Conservation (phyloP, 2,329 filamentous ascomycete genomes). For the Aureobasidium sp. region DNA sequence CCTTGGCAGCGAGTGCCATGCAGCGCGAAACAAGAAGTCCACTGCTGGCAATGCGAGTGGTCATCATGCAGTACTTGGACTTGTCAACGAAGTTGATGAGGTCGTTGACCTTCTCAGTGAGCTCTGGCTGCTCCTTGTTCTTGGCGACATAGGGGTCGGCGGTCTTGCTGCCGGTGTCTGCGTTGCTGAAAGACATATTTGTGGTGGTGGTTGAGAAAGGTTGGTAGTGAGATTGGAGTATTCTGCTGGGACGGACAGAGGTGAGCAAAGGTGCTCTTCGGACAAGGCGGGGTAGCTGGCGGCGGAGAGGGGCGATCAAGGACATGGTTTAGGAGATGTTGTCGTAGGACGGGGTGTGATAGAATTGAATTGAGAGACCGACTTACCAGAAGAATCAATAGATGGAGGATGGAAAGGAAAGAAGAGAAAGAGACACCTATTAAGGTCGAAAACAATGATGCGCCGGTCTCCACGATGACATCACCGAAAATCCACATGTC, state of each 20-base stretch:
- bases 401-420: slow-evolving; percentile 3
- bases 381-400: slow-evolving; percentile 5
- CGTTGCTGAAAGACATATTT: slow-evolving; percentile 46
- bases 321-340: slow-evolving; percentile 8
- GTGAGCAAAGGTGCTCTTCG: slow-evolving; percentile 11
- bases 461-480: neutral
- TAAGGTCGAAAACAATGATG: slow-evolving; percentile 13
- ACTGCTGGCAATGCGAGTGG: slow-evolving; percentile 58
- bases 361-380: neutral
- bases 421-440: slow-evolving; percentile 8
- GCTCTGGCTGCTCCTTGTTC: slow-evolving; percentile 61
- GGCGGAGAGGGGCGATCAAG: slow-evolving; percentile 14
- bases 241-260: slow-evolving; percentile 1
- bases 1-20: slow-evolving; percentile 80
- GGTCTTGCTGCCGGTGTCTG: slow-evolving; percentile 52
- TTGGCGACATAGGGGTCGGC: slow-evolving; percentile 74
- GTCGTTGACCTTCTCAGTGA: slow-evolving; percentile 69
- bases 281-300: slow-evolving; percentile 13
- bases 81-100: slow-evolving; percentile 61
- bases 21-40: slow-evolving; percentile 69
- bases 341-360: neutral
- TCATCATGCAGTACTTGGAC: slow-evolving; percentile 85
- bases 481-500: neutral
- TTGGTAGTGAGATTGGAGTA: neutral
- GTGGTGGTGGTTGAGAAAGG: slow-evolving; percentile 7